Conservation (phyloP, 176 grass and related monocot species). For the Paspalum notatum region DNA sequence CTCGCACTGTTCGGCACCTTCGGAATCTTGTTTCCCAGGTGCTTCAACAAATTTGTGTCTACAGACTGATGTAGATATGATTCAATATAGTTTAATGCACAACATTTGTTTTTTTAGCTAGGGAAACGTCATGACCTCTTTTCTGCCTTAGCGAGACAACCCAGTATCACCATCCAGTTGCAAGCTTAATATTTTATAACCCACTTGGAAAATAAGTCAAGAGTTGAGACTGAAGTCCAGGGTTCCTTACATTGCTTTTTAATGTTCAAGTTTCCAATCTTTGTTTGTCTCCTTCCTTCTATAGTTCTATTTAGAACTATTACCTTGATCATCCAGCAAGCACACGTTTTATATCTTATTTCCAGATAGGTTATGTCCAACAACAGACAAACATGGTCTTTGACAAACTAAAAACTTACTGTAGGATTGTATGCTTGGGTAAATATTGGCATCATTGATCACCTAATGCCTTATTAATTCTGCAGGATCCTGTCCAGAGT, state of each 20-base stretch:
- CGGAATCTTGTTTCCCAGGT: conserved; percentile 97
- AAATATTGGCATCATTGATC: conserved; percentile 3
- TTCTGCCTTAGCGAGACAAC: background rate
- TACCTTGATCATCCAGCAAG: conserved; percentile 15
- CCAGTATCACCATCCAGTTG: conserved; percentile 26
- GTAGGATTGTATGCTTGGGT: conserved; percentile 3
- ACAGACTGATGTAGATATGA: background rate
- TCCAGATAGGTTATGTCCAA: conserved; percentile 12
- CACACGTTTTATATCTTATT: conserved; percentile 20
- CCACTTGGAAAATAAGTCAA: background rate
- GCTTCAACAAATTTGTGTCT: conserved; percentile 10
- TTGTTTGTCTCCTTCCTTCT: background rate
- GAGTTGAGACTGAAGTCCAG: background rate
- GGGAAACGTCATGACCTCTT: background rate
- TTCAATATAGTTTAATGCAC: conserved; percentile 24
- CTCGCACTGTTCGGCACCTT: conserved; percentile 81
- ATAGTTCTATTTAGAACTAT: background rate
- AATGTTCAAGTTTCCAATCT: background rate
- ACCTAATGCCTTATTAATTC: conserved; percentile 1
- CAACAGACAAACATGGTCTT: conserved; percentile 2
- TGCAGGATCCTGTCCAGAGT: conserved; percentile 92
- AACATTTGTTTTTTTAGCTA: conserved; percentile 11
- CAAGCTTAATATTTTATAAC: conserved; percentile 16
- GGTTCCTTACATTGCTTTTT: background rate
- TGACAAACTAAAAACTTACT: conserved; percentile 19